A percentile compares a stretch with the other conserved stretches of the same genome.
Evolutionary conservation across 306 rosid genomes (phyloP).

Genomic region (Biancaea sappan): DNA sequence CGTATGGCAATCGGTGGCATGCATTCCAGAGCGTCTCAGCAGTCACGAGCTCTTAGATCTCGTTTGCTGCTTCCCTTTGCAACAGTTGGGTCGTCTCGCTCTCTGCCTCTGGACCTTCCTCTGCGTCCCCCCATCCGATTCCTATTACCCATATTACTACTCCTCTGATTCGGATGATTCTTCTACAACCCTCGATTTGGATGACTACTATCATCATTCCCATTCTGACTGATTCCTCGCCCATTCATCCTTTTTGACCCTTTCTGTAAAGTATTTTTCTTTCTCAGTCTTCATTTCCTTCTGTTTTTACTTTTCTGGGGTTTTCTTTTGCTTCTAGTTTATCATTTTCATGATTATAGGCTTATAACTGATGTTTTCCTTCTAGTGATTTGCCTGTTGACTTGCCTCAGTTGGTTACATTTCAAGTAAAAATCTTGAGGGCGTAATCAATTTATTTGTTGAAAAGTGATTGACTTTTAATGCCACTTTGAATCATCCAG

Average conservation of each 20-base stretch:
- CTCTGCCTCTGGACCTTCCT: constrained; percentile 74
- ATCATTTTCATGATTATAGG: neutral
- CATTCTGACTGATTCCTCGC: constrained; percentile 60
- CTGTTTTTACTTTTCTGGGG: neutral
- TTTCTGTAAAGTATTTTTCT: constrained; percentile 31
- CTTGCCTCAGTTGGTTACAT: constrained; percentile 3
- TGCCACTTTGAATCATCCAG: neutral
- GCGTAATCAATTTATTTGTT: neutral
- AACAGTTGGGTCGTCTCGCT: constrained; percentile 67
- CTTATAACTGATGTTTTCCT: neutral
- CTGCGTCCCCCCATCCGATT: constrained; percentile 60
- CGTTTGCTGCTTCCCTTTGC: constrained; percentile 66
- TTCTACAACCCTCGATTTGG: constrained; percentile 43
- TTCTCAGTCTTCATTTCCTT: neutral
- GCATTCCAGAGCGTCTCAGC: constrained; percentile 60
- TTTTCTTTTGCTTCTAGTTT: constrained; percentile 1
- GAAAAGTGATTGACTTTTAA: neutral
- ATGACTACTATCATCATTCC: constrained; percentile 49
- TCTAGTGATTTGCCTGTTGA: neutral
- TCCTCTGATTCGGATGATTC: constrained; percentile 46
- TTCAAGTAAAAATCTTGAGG: neutral
- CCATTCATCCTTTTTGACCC: neutral
- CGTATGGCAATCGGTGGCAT: constrained; percentile 62
- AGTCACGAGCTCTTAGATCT: constrained; percentile 64
- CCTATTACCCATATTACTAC: constrained; percentile 43